Percentiles rank a stretch among this genome's conserved stretches.
Conservation (phyloP, 805 yeast genomes). For the Teunomyces funiuensis region DNA sequence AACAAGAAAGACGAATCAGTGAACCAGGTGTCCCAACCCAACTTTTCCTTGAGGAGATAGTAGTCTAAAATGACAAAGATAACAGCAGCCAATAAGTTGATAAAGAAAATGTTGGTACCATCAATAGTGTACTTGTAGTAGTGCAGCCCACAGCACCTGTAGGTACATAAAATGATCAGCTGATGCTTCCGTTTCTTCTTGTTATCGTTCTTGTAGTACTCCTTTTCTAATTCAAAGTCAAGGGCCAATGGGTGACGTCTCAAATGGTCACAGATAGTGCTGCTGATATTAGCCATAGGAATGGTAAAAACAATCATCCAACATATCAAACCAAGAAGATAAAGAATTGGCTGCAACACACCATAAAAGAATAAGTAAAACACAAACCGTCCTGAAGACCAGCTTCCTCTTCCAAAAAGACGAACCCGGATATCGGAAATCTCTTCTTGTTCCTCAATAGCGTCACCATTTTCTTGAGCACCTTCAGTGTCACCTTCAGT, state of each 20-base stretch:
- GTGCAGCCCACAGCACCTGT: constrained; percentile 87
- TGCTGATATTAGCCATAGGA: constrained; percentile 85
- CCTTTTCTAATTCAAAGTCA: constrained; percentile 62
- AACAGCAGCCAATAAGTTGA: constrained; percentile 79
- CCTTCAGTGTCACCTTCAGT: not conserved
- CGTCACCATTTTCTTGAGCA: constrained; percentile 7
- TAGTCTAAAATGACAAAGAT: constrained; percentile 80
- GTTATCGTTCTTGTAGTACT: constrained; percentile 37
- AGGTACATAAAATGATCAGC: constrained; percentile 79
- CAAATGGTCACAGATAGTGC: constrained; percentile 69
- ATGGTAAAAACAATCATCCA: constrained; percentile 88
- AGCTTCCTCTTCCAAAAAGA: constrained; percentile 86
- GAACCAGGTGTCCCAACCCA: constrained; percentile 39
- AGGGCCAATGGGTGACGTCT: constrained; percentile 89
- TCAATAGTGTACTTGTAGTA: constrained; percentile 95
- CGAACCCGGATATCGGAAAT: constrained; percentile 47
- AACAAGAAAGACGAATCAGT: constrained; percentile 70
- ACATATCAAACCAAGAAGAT: constrained; percentile 54
- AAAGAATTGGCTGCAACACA: constrained; percentile 65
- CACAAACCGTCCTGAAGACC: constrained; percentile 80
- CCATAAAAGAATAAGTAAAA: constrained; percentile 73
- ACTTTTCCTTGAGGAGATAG: constrained; percentile 53
- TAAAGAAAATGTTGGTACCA: constrained; percentile 91
- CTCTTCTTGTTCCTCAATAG: constrained; percentile 14
- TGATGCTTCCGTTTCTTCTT: constrained; percentile 42